Base-by-base conservation (phyloP, 108 stramenopile genomes). In the Aurantiochytrium sp. region DNA sequence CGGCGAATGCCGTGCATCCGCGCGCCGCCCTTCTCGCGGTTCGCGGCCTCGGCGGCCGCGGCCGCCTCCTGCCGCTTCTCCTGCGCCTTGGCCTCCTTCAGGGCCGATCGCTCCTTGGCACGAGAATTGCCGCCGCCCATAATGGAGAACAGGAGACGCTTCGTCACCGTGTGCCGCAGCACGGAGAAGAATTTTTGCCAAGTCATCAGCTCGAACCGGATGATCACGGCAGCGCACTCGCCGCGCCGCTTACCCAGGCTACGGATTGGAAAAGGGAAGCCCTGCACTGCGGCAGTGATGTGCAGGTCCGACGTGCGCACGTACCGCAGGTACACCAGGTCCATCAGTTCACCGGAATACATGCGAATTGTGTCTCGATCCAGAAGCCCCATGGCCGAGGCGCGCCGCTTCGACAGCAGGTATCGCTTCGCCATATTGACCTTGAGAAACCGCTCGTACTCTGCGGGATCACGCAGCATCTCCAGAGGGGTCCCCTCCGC, bases 131-230 rank as follows among this genome's bases (percentile, higher is more conserved):
- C 24, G 2, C 2, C 59, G 24, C 2, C 59, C 10, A 19, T 65
- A n/a, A 81, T 6, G 0, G 73, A 81, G 6, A 12, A 30, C 0
- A 81, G 12, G 10, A 81, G 30, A 42, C 73, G 8, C n/a, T 24
- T 22, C n/a, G 73, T 48, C 39, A 81, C 6, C 32, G 10, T 37
- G 6, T 81, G 39, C 6, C 73, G 36, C 73, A 81, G 2, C 1
- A 22, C 10, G 0, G n/a, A n/a, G 32, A 81, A 81, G 45, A 81
- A 81, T 24, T 81, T 81, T 81, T 81, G 73, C 73, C 73, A 81
- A 1, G 73, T 81, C 24, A 48, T 6, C 39, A 81, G 42, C 42
- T 24, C 42, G 3, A 39, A 39, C 10, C 34, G 32, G 22, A 32
- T 12, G 59, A 65, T n/a, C 22, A 65, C 8, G 6, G 73, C 73